Evolutionary conservation across 768 basidiomycete species (phyloP).

Genomic region (Hysterangium stoloniferum): DNA sequence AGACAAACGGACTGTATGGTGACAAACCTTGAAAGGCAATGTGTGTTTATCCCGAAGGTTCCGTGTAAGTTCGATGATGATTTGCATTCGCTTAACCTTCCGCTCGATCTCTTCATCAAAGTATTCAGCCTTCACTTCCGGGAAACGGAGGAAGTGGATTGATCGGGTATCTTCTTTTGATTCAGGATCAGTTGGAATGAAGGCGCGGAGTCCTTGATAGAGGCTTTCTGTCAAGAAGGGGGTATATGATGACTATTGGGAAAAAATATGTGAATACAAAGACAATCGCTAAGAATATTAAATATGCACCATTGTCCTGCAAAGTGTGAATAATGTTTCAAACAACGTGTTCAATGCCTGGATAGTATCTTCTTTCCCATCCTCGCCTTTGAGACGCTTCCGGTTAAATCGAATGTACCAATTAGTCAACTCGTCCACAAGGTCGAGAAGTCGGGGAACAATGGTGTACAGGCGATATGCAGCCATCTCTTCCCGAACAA

Average conservation of each 20-base stretch:
- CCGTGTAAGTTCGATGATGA: slow-evolving; percentile 87
- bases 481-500: slow-evolving; percentile 92
- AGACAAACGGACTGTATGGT: background rate
- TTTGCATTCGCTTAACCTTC: slow-evolving; percentile 90
- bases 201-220: slow-evolving; percentile 84
- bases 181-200: slow-evolving; percentile 67
- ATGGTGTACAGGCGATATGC: slow-evolving; percentile 97
- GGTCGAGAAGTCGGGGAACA: slow-evolving; percentile 86
- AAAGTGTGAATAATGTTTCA: slow-evolving; percentile 89
- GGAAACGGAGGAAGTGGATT: slow-evolving; percentile 92
- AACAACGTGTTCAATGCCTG: slow-evolving; percentile 92
- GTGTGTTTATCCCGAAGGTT: slow-evolving; percentile 82
- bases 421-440: slow-evolving; percentile 95
- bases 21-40: slow-evolving; percentile 79
- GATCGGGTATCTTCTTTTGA: slow-evolving; percentile 75
- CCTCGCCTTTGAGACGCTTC: slow-evolving; percentile 89
- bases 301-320: slow-evolving; percentile 80
- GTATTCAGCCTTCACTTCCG: slow-evolving; percentile 88
- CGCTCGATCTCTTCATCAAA: slow-evolving; percentile 91
- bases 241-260: slow-evolving; percentile 86
- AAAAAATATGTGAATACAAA: background rate
- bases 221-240: slow-evolving; percentile 97
- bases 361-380: slow-evolving; percentile 79
- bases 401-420: slow-evolving; percentile 99
- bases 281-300: background rate